These are phyloP conservation scores for Orbilia javanica DNA, from an alignment of 2,329 filamentous ascomycete genomes.

Conservation along the genomic window DNA sequence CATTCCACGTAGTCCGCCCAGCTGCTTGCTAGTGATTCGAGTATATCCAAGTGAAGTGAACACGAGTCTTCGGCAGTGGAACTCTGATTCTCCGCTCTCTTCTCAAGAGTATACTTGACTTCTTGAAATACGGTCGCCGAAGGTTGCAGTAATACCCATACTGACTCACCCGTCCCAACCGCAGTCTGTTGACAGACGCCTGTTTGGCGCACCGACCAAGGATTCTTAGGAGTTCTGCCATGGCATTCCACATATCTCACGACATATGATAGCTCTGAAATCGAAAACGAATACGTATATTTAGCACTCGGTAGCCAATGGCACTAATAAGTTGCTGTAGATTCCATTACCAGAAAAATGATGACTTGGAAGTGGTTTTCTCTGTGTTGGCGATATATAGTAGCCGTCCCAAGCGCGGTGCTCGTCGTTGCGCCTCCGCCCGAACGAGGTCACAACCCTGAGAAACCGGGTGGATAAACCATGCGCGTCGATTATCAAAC, in stretches of 20 bases:
- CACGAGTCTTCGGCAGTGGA: background rate
- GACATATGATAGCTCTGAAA: conserved; percentile 34
- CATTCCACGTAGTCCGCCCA: conserved; percentile 45
- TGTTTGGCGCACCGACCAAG: conserved; percentile 42
- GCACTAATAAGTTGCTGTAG: too few species aligned
- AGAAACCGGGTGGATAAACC: conserved; percentile 32
- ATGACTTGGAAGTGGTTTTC: background rate
- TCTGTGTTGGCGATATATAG: conserved; percentile 9
- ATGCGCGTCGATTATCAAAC: conserved; percentile 27
- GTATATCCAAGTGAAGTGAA: conserved; percentile 32
- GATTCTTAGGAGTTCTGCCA: conserved; percentile 17
- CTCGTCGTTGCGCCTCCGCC: conserved; percentile 28
- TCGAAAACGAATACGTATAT: background rate
- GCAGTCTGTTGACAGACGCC: conserved; percentile 36
- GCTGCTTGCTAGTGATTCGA: conserved; percentile 28
- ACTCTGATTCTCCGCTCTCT: background rate
- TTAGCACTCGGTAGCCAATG: too few species aligned
- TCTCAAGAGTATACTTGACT: conserved; percentile 15
- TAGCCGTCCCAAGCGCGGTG: conserved; percentile 46
- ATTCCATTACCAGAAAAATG: conserved; percentile 17
- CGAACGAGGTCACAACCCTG: conserved; percentile 31
- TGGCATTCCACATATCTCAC: conserved; percentile 39
- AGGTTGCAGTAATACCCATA: conserved; percentile 38
- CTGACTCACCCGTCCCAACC: background rate
- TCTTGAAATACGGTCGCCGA: conserved; percentile 19